Evolutionary conservation across 2,329 filamentous ascomycete genomes (phyloP).

Genomic region (Davidsoniella australis): DNA sequence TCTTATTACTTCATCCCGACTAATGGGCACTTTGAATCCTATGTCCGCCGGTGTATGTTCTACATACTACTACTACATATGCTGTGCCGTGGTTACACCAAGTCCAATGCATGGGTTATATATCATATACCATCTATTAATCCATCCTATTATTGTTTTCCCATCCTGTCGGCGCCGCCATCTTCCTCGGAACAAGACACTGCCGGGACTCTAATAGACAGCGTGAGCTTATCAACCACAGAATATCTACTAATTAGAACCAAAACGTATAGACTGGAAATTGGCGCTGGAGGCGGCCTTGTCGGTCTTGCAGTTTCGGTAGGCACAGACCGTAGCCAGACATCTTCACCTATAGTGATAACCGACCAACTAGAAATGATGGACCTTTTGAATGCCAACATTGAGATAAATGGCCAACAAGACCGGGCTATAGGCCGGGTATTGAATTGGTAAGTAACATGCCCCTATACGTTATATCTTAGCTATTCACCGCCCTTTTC

Average conservation of each 20-base stretch:
- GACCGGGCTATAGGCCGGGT: slow-evolving; percentile 47
- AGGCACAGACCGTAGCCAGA: slow-evolving; percentile 24
- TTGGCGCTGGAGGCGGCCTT: slow-evolving; percentile 81
- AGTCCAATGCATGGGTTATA: background rate
- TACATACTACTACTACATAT: no score
- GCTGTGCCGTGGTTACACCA: background rate
- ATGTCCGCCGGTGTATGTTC: no score
- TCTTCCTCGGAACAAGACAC: no score
- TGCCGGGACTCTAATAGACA: no score
- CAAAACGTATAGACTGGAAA: slow-evolving; percentile 48
- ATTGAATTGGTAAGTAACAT: slow-evolving; percentile 55
- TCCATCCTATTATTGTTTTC: no score
- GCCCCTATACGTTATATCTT: no score
- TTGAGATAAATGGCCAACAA: slow-evolving; percentile 58
- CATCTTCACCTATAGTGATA: slow-evolving; percentile 43
- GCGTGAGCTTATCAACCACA: no score
- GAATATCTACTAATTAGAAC: background rate
- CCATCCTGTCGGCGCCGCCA: no score
- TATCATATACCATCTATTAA: no score
- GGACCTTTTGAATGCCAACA: slow-evolving; percentile 71
- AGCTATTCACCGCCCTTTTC: background rate
- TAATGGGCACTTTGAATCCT: no score
- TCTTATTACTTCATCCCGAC: no score
- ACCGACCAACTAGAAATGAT: slow-evolving; percentile 84
- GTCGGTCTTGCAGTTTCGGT: slow-evolving; percentile 51